Base-by-base conservation (phyloP, 768 basidiomycete species). In the Rhizopogon roseolus region DNA sequence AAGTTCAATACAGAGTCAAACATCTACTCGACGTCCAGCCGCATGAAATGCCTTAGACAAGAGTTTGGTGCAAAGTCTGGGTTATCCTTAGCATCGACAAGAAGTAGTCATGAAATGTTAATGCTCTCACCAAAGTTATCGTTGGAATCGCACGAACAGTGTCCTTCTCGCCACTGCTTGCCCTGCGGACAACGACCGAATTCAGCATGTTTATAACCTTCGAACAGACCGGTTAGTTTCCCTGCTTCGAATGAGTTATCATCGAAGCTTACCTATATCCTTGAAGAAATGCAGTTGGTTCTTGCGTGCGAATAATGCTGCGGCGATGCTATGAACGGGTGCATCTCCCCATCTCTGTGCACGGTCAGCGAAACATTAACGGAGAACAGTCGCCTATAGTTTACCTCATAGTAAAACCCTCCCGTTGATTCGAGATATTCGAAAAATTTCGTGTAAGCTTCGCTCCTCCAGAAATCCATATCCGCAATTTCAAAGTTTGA, bases 231-330 rank as follows among this genome's bases (percentile, higher is more conserved):
- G 63, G 27, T 52, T 34, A 46, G 34, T 36, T 16, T 16, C 8
- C 8, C 19, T 32, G 3, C 29, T 32, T 32, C 29, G 29, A 10
- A 32, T 11, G 13, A 36, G 34, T 6, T 29, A 10, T 36, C 19
- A 36, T 5, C 2, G 14, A 36, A 25, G 64, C 84, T 36, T 48
- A 22, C 46, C 95, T 49, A 98, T 91, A 64, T 98, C 93, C 58
- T 87, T 81, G 77, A 98, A 98, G 75, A 92, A 98, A 68, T 97
- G 91, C 41, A 98, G 85, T 69, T 93, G 89, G 16, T 92, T 88
- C 66, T 90, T 94, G 66, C 79, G 80, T 0, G 92, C 88, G 59
- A 98, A 90, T 8, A 98, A 75, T 0, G 95, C 87, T 1, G 88
- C 94, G 36, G 90, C 96, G 54, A 98, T 93, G 51, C 86, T 90